phyloP scores from a whole-genome alignment of 1,139 yeast genomes.

The Saccharomyces hybrid region DNA sequence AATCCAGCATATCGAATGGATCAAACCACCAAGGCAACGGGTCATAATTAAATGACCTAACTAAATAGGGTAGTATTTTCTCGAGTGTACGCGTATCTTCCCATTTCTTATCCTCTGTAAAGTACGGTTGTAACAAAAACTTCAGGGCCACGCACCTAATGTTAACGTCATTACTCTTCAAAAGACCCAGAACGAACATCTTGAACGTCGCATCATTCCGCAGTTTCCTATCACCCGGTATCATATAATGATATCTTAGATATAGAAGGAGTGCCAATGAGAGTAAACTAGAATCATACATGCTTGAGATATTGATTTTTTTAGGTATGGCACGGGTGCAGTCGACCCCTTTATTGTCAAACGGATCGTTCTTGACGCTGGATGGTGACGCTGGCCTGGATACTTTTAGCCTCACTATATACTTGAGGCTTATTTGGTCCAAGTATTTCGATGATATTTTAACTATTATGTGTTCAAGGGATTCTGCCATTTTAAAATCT shows the following conservation, averaged over 20 bases:
- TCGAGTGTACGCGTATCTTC: constrained; percentile 12
- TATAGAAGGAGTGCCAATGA: constrained; percentile 16
- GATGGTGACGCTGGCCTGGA: constrained; percentile 5
- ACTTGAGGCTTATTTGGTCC: constrained; percentile 18
- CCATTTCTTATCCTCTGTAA: constrained; percentile 12
- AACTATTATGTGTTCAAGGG: constrained; percentile 12
- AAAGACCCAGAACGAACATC: constrained; percentile 18
- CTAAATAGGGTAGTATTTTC: constrained; percentile 22
- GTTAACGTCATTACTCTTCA: constrained; percentile 17
- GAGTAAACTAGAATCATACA: constrained; percentile 16
- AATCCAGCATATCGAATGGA: constrained; percentile 21
- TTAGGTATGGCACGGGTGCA: constrained; percentile 16
- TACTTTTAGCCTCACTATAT: constrained; percentile 11
- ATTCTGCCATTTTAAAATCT: background rate
- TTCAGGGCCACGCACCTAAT: constrained; percentile 21
- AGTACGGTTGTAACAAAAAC: constrained; percentile 18
- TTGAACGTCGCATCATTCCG: constrained; percentile 16
- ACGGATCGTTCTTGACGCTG: constrained; percentile 12
- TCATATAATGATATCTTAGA: background rate
- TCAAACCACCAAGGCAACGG: constrained; percentile 29
- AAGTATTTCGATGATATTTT: constrained; percentile 15
- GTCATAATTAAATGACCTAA: constrained; percentile 20
- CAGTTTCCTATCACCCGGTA: constrained; percentile 4
- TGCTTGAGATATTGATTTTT: constrained; percentile 17
- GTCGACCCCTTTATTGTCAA: constrained; percentile 16